Evolutionary conservation across 2,329 filamentous ascomycete genomes (phyloP), one percentile per base, ranked within the genome.

Genomic region (Lecanicillium sp.): DNA sequence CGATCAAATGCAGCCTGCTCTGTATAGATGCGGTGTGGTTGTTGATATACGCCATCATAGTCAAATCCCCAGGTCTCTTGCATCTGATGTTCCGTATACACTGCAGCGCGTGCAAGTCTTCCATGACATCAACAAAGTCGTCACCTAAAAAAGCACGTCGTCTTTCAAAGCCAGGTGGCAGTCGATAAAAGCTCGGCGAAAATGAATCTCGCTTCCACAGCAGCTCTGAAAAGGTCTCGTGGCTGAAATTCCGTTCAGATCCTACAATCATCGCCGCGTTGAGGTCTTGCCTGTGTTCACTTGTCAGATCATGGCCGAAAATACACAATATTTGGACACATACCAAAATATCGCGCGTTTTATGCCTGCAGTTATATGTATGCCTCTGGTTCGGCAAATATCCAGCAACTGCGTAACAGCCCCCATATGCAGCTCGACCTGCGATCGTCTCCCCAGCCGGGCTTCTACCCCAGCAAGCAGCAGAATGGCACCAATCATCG

Each of bases 341-440:
- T 44, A 70, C 69, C 69, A 72, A 50, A 72, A 72, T 24, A 71
- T 69, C 0, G 69, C 69, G 2, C 69, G 65, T 51, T 72, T 72
- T 5, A 73, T 71, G 0, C 64, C 64, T 9, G 56, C 60, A 2
- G 56, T 69, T 0, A 73, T 48, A 48, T 55, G 49, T 0, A 67
- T 42, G 1, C 61, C 57, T 3, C 56, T 30, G 5, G 39, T 56
- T 47, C 54, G 54, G 49, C 65, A 68, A 0, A 65, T 36, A 2
- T 58, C 43, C 9, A 72, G 63, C 1, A 72, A 53, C 21, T 57
- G 55, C 9, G 58, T 56, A 4, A 73, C 56, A 26, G 69, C 70
- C 0, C 54, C 54, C 64, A 73, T 63, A 23, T 73, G 70, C 49
- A 72, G 57, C 40, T 71, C 64, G 5, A 70, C 68, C 23, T 70